Conservation (phyloP, 2,329 filamentous ascomycete genomes). For the Ceratocystis eucalypticola region DNA sequence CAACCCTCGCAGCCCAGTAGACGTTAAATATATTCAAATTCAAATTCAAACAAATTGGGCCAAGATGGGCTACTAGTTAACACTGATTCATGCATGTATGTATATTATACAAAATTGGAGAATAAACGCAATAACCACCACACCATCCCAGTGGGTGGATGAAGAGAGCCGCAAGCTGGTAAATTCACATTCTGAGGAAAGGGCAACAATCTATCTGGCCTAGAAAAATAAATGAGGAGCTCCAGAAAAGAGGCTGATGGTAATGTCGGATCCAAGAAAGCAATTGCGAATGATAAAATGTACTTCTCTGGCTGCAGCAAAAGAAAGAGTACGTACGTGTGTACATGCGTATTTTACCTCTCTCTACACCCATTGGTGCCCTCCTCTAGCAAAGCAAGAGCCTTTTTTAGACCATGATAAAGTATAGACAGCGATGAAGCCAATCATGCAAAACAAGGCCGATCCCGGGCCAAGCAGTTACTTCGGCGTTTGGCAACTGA, state of each 20-base stretch:
- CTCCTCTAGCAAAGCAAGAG: not conserved
- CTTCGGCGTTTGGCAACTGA: not conserved
- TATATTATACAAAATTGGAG: not conserved
- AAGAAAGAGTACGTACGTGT: not conserved
- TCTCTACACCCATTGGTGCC: not conserved
- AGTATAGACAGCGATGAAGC: not conserved
- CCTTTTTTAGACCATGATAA: not conserved
- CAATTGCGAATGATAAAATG: not conserved
- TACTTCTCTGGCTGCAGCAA: not conserved
- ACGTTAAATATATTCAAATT: no score
- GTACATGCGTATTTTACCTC: not conserved
- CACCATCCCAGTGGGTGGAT: not conserved
- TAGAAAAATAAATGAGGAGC: not conserved
- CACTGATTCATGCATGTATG: no score
- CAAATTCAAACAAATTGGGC: no score
- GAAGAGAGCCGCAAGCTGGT: not conserved
- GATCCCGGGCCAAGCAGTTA: conserved; percentile 1
- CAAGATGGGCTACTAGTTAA: no score
- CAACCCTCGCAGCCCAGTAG: no score
- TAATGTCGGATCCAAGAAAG: not conserved
- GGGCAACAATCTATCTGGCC: not conserved
- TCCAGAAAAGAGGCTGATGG: not conserved
- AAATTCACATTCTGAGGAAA: not conserved
- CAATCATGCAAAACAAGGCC: not conserved
- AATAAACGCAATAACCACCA: not conserved